Percentiles rank a stretch among this genome's conserved stretches.
phyloP scores from a whole-genome alignment of 768 basidiomycete species.

The Hortiboletus campestris region DNA sequence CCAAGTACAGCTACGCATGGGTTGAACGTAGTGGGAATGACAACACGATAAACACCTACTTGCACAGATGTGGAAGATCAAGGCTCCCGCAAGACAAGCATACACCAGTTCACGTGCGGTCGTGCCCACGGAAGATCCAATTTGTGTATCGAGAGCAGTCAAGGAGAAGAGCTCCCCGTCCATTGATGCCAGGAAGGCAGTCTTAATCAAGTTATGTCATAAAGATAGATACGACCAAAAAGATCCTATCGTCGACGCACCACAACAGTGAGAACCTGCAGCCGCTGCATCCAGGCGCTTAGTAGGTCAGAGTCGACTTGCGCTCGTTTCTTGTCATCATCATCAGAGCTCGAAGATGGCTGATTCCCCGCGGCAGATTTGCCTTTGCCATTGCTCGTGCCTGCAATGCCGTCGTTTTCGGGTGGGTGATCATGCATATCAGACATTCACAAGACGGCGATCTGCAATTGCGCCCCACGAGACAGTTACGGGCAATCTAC shows the following conservation, averaged over 20 bases:
- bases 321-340: constrained; percentile 6
- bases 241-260: constrained; percentile 14
- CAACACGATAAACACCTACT: constrained; percentile 14
- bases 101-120: constrained; percentile 26
- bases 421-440: neutral
- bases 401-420: constrained; percentile 6
- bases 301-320: constrained; percentile 19
- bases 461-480: constrained; percentile 1
- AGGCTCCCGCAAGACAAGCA: constrained; percentile 29
- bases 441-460: neutral
- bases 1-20: constrained; percentile 25
- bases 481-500: neutral
- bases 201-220: constrained; percentile 16
- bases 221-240: neutral
- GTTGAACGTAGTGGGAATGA: neutral
- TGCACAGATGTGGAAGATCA: constrained; percentile 32
- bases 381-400: constrained; percentile 1
- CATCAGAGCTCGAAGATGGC: neutral
- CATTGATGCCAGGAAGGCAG: constrained; percentile 29
- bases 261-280: constrained; percentile 29
- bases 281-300: constrained; percentile 23
- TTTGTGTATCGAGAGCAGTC: constrained; percentile 22
- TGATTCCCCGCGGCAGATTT: neutral
- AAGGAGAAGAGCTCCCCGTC: constrained; percentile 29
- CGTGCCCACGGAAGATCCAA: constrained; percentile 3